These are phyloP conservation scores for Xylaria venustula DNA, from an alignment of 495 filamentous ascomycete genomes.

Conservation along the genomic window DNA sequence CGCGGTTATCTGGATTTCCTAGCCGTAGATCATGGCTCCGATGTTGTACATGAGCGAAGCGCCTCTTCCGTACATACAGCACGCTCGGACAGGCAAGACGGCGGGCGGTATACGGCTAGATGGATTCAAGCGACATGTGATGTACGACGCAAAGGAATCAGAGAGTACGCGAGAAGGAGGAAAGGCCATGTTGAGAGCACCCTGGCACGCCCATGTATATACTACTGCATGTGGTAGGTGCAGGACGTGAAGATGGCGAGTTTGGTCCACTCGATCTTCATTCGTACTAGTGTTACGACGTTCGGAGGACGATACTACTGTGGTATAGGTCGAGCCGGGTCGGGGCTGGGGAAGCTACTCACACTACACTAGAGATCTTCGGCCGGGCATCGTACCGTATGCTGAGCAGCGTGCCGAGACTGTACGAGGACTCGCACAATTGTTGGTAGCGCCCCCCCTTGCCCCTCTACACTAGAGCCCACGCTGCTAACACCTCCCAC, in stretches of 20 bases:
- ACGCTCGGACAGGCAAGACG: neutral
- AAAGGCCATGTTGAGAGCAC: slow-evolving; percentile 10
- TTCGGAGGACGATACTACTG: slow-evolving; percentile 15
- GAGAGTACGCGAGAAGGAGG: slow-evolving; percentile 4
- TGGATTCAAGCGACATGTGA: neutral
- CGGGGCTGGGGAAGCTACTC: slow-evolving; percentile 2
- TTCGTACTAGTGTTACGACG: slow-evolving; percentile 5
- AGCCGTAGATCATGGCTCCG: slow-evolving; percentile 8
- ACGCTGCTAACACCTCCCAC: neutral
- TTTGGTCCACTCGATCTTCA: slow-evolving; percentile 7
- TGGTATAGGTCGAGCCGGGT: slow-evolving; percentile 1
- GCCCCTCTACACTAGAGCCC: neutral
- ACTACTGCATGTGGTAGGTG: neutral
- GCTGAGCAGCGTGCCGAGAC: slow-evolving; percentile 11
- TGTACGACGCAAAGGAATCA: neutral
- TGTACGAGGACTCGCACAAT: slow-evolving; percentile 9
- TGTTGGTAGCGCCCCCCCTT: neutral
- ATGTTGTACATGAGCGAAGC: slow-evolving; percentile 5
- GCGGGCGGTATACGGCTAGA: neutral
- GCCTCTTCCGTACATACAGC: slow-evolving; percentile 3
- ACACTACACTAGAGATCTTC: no score
- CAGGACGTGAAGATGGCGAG: slow-evolving; percentile 3
- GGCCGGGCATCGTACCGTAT: slow-evolving; percentile 9
- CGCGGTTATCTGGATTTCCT: neutral
- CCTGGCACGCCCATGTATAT: slow-evolving; percentile 6